Evolutionary conservation across 2,329 filamentous ascomycete species (phyloP).

Genomic region (Aspergillus sp.): DNA sequence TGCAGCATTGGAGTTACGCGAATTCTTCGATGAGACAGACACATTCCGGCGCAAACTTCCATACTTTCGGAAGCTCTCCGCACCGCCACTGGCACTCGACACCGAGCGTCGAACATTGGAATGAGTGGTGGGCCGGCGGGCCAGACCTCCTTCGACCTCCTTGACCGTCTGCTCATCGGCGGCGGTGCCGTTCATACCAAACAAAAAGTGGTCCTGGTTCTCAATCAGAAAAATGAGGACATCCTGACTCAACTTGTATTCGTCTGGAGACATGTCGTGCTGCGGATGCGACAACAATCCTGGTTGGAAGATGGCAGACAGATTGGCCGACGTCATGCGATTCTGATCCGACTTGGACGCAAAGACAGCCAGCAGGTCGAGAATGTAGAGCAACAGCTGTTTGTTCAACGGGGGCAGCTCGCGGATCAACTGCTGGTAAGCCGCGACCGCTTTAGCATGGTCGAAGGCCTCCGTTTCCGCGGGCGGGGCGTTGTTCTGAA

Average conservation of each 20-base stretch:
- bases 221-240: conserved; percentile 97
- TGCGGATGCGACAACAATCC: conserved; percentile 90
- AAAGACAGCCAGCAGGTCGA: conserved; percentile 94
- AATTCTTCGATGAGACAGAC: conserved; percentile 87
- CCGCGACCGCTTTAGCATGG: conserved; percentile 71
- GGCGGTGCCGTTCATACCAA: conserved; percentile 98
- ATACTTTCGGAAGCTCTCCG: conserved; percentile 80
- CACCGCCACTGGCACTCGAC: conserved; percentile 85
- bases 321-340: conserved; percentile 91
- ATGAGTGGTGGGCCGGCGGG: conserved; percentile 52
- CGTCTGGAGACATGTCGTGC: conserved; percentile 92
- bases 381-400: conserved; percentile 90
- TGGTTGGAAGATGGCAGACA: conserved; percentile 96
- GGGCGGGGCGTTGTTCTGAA: conserved; percentile 68
- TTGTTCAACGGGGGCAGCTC: conserved; percentile 90
- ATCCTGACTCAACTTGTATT: conserved; percentile 93
- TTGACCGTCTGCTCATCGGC: conserved; percentile 78
- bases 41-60: conserved; percentile 80
- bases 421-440: conserved; percentile 88
- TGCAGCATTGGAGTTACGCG: conserved; percentile 70
- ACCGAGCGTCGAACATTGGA: conserved; percentile 67
- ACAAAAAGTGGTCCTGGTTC: conserved; percentile 96
- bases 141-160: conserved; percentile 67
- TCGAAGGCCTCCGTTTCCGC: conserved; percentile 74
- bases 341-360: conserved; percentile 96